phyloP scores from a whole-genome alignment of 2,329 filamentous ascomycete species.

The Phyllosticta citriasiana region DNA sequence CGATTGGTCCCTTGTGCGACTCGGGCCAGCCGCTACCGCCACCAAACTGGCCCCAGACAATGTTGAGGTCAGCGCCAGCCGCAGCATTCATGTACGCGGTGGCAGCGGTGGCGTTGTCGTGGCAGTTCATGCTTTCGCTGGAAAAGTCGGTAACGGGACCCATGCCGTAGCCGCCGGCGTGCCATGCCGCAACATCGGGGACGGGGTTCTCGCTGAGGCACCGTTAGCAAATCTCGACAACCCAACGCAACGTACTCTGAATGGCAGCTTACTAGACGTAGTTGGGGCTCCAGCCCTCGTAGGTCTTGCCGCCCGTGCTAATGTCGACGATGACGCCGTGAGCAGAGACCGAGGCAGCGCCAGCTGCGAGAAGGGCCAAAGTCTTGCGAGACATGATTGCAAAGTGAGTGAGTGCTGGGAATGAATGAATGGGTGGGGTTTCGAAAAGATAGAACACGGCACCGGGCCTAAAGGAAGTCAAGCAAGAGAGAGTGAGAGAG shows the following conservation, averaged over 20 bases:
- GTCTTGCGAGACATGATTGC: conserved; percentile 7
- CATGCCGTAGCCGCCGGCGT: conserved; percentile 4
- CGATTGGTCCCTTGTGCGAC: conserved; percentile 7
- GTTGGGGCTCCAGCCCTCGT: conserved; percentile 8
- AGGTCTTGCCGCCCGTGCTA: conserved; percentile 1
- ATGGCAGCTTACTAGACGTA: conserved; percentile 3
- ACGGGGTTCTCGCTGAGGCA: neutral
- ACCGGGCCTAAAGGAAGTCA: neutral
- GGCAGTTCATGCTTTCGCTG: neutral
- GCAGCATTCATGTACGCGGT: conserved; percentile 6
- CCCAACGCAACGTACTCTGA: neutral
- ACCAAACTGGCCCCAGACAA: conserved; percentile 4
- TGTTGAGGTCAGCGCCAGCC: conserved; percentile 3
- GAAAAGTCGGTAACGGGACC: conserved; percentile 5
- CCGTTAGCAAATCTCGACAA: neutral
- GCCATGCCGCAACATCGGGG: conserved; percentile 7
- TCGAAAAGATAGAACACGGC: neutral
- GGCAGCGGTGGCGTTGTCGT: conserved; percentile 2
- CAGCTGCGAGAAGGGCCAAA: conserved; percentile 4
- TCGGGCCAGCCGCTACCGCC: neutral
- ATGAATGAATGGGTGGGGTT: neutral
- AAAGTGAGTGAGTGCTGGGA: neutral
- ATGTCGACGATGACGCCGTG: conserved; percentile 8
- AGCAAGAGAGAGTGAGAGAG: conserved; percentile 1
- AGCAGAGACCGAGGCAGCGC: conserved; percentile 3